Evolutionary conservation across 257 asterid species (phyloP), one percentile per base, ranked within the genome.

Genomic region (Fraxinus excelsior): DNA sequence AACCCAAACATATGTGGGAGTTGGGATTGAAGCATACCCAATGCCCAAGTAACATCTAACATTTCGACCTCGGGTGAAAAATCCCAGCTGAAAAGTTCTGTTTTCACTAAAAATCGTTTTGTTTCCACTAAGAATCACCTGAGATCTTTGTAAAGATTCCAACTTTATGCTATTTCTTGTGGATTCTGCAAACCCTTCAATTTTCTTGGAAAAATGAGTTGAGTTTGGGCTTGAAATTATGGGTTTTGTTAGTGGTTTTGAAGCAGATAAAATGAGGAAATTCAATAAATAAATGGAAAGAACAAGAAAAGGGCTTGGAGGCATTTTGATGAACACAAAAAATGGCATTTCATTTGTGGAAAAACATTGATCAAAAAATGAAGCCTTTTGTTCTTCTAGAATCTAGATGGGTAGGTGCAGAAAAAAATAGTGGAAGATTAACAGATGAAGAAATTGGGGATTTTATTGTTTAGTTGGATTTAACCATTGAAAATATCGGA

Each of bases 1-100:
- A 4, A 90, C 97, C 98, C 98, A 93, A 72, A 90, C 94, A 62
- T 82, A 84, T 2, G 90, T 88, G 19, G 85, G 88, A 10, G 86
- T 82, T 2, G 94, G 93, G 72, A 90, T 83, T 23, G 96, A 86
- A 85, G 88, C 91, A 72, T 91, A 91, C 91, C 94, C 84, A 76
- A 93, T 88, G 60, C 97, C 97, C 1, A 91, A 81, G 71, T 90
- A 93, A 92, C 97, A 91, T 23, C n/a, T 84, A 7, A 53, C 51
- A 28, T 75, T 87, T 38, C 82, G 87, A 7, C 82, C 80, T 28
- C 84, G 86, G 71, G 86, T 72, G 88, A 93, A 93, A 64, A 93
- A 88, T 0, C 97, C 96, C 71, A 87, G 56, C 86, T 64, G 74
- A 72, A 90, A 93, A 28, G 92, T 87, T 64, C 25, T 82, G 86